Evolutionary conservation across 805 yeast genomes (phyloP), one percentile per base, ranked within the genome.

Genomic region (Starmerella riodocensis): DNA sequence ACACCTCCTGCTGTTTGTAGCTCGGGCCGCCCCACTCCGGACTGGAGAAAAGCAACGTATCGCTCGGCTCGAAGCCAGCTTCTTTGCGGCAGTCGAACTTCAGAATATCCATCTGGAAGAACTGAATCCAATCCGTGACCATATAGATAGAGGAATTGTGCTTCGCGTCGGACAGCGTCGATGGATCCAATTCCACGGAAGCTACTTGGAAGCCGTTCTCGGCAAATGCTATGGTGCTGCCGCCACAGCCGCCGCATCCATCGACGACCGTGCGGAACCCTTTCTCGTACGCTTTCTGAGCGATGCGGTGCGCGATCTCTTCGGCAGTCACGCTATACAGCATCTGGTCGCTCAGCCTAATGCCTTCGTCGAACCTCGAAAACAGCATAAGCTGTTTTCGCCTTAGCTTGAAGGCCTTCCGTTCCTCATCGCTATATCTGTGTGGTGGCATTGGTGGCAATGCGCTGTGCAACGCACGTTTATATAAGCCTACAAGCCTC

Each of bases 311-410:
- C 76, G 94, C 91, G 1, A 81, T 61, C 1, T 56, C 51, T 52
- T 86, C 96, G 0, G 94, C 86, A 0, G 97, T 86, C 4, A 84
- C 94, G 40, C 88, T 77, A 57, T 67, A 86, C 91, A 94, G 81
- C 36, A 84, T 65, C 53, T 78, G 91, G 13, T 70, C 63, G 1
- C 79, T 78, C 62, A 86, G 64, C 38, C 65, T 65, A 1, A 84
- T 66, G 0, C 91, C 88, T 6, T 73, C 69, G 51, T 81, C 83
- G 48, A 66, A 79, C 46, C 60, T 63, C 5, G 73, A 61, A 54
- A 85, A 85, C 8, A 85, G 54, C 13, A 55, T 53, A 47, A 71
- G 67, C 24, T 12, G 17, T 20, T 34, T 27, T 29, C 20, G 16
- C 18, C 28, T 3, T 11, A 6, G 17, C 21, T 29, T 31, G 6